Percentiles rank a stretch among this genome's conserved stretches.
Evolutionary conservation across 139 green algal species (phyloP).

Genomic region (Closterium sp.): DNA sequence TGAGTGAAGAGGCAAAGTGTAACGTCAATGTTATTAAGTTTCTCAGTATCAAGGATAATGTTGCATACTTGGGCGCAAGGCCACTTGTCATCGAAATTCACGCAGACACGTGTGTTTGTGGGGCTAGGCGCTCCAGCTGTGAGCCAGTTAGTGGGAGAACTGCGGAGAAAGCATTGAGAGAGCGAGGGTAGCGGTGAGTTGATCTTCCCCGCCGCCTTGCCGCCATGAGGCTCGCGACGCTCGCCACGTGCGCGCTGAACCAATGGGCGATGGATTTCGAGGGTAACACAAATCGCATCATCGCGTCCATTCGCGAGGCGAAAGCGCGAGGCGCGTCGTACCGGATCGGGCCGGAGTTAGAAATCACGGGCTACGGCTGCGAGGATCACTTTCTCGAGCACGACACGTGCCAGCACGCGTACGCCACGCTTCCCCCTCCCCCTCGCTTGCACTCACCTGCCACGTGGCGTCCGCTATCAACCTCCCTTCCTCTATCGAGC

Average conservation of each 20-base stretch:
- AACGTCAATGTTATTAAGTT: neutral
- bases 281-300: slow-evolving; percentile 83
- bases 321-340: slow-evolving; percentile 71
- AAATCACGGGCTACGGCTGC: slow-evolving; percentile 95
- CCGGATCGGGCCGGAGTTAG: slow-evolving; percentile 91
- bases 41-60: neutral
- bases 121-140: neutral
- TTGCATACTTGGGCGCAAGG: no score
- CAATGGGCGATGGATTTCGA: slow-evolving; percentile 98
- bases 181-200: no score
- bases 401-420: slow-evolving; percentile 51
- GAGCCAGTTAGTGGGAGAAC: neutral
- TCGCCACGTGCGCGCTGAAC: slow-evolving; percentile 95
- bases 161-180: neutral
- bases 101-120: no score
- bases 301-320: slow-evolving; percentile 73
- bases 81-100: no score
- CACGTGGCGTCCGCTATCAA: neutral
- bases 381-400: slow-evolving; percentile 97
- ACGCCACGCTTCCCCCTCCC: slow-evolving; percentile 12
- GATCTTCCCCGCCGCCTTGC: neutral
- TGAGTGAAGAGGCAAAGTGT: neutral
- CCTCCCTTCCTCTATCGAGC: neutral
- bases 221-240: slow-evolving; percentile 57
- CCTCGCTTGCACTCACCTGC: neutral